Evolutionary conservation across 2,329 filamentous ascomycete genomes (phyloP).

Genomic region (Arthrobotrys pseudoclavata): DNA sequence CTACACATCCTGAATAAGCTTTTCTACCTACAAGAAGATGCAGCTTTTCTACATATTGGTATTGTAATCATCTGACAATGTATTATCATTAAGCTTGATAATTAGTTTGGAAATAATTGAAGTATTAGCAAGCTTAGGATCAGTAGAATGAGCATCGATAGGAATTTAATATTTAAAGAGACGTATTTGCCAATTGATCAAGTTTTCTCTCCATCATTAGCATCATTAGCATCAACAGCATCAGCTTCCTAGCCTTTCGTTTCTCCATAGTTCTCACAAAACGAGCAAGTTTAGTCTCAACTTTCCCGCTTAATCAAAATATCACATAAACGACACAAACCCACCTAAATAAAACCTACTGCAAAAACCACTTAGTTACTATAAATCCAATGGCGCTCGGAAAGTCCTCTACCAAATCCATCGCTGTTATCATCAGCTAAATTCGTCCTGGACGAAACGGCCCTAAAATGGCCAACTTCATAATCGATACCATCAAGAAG

Average conservation of each 20-base stretch:
- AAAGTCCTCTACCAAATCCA: slow-evolving; percentile 55
- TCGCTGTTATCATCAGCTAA: slow-evolving; percentile 66
- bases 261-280: neutral
- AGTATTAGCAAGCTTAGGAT: neutral
- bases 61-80: slow-evolving; percentile 30
- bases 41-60: neutral
- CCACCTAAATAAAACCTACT: neutral
- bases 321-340: slow-evolving; percentile 45
- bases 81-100: slow-evolving; percentile 5
- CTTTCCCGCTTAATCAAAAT: slow-evolving; percentile 16
- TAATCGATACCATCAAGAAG: slow-evolving; percentile 63
- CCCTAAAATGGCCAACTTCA: slow-evolving; percentile 65
- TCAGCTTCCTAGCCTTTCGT: slow-evolving; percentile 12
- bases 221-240: slow-evolving; percentile 27
- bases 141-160: neutral
- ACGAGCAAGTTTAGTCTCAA: slow-evolving; percentile 41
- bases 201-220: slow-evolving; percentile 35
- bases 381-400: slow-evolving; percentile 49
- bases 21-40: neutral
- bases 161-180: neutral
- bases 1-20: slow-evolving; percentile 13
- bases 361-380: neutral
- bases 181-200: neutral
- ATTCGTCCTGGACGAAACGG: slow-evolving; percentile 66
- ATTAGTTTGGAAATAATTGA: slow-evolving; percentile 11